These are phyloP conservation scores for Euphrasia confusa DNA, from an alignment of 257 asterid genomes.

Conservation along the genomic window DNA sequence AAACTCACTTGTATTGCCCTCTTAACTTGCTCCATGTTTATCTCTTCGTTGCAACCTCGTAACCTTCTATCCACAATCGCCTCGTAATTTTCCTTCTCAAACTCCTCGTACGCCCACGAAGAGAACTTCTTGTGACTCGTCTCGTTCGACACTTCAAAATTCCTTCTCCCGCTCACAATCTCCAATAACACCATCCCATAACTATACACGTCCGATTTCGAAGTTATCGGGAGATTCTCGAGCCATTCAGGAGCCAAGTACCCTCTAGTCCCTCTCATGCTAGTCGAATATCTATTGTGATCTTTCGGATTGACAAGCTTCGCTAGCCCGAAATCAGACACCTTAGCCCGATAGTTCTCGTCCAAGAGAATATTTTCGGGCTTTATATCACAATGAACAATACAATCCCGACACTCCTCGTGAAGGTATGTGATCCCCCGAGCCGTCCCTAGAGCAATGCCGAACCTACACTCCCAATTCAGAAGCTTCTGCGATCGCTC, in stretches of 20 bases:
- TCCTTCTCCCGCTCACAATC: constrained; percentile 76
- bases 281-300: constrained; percentile 63
- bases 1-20: constrained; percentile 64
- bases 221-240: constrained; percentile 78
- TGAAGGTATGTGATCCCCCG: constrained; percentile 82
- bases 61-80: constrained; percentile 51
- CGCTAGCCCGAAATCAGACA: constrained; percentile 86
- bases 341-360: constrained; percentile 65
- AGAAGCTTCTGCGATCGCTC: constrained; percentile 53
- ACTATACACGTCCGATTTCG: constrained; percentile 71
- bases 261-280: constrained; percentile 83
- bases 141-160: constrained; percentile 64
- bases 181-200: constrained; percentile 83
- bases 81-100: constrained; percentile 55
- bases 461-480: constrained; percentile 67
- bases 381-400: constrained; percentile 89
- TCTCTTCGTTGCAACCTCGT: constrained; percentile 28
- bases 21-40: constrained; percentile 56
- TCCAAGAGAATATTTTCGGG: constrained; percentile 88
- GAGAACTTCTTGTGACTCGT: constrained; percentile 56
- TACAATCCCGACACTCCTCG: constrained; percentile 85
- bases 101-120: constrained; percentile 80
- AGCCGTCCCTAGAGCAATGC: constrained; percentile 74
- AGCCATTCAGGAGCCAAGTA: constrained; percentile 90
- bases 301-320: constrained; percentile 67